Base-by-base conservation (phyloP, 495 filamentous ascomycete species). In the Cenococcum geophilum region DNA sequence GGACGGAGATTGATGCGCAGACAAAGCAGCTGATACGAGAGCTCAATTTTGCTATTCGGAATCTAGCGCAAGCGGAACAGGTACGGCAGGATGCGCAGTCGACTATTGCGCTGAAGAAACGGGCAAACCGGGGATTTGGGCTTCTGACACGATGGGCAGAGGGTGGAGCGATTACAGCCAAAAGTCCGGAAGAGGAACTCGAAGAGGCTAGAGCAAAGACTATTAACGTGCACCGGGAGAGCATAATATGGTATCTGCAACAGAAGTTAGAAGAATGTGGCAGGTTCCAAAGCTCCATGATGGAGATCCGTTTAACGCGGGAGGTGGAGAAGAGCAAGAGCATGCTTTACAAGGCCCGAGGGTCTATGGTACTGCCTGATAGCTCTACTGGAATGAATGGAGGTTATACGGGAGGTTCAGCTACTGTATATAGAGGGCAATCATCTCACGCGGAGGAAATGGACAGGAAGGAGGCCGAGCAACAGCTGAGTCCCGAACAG, bases 311-410 rank as follows among this genome's bases (percentile, higher is more conserved):
- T 68, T 73, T 97, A 61, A 82, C 83, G 70, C 76, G 95, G 59
- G 89, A 91, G 69, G 78, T 91, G 69, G 95, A 97, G 78, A 90
- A 86, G 80, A 91, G 86, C 72, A 90, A 87, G 76, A 93, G 88
- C 72, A 81, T 92, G 51, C 73, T 96, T 60, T 88, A 91, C 61
- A 93, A 89, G 70, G 78, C 79, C 11, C 72, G 78, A 43, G 73
- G 72, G 34, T 71, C 48, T 14, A 57, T 66, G 51, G 54, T 64
- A 34, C 62, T 69, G 62, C 61, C 68, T 9, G 56, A 57, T 60
- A 14, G 57, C 23, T 48, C 62, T 47, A 47, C 25, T 54, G 60
- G 48, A n/a, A 55, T 51, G 60, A 68, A 66, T 58, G 62, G 59
- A 0, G 37, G 18, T 12, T 18, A 1, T 12, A 22, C 34, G 21